Conservation (phyloP, 257 asterid genomes). For the Lavandula angustifolia region DNA sequence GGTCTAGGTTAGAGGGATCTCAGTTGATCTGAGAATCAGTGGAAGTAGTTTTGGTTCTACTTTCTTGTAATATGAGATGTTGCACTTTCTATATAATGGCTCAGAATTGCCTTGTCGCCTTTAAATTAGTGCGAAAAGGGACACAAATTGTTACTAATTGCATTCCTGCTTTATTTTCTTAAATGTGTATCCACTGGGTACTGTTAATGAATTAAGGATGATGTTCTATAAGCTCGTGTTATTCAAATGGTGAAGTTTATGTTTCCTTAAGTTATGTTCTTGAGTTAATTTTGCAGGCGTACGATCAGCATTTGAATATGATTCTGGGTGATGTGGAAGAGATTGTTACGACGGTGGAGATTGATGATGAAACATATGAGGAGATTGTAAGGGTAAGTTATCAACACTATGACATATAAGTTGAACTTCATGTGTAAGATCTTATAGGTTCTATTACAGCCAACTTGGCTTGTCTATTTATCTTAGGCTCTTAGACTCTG, state of each 20-base stretch:
- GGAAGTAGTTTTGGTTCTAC: constrained; percentile 2
- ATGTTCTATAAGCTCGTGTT: neutral
- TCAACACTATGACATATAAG: neutral
- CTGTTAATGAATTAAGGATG: neutral
- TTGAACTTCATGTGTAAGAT: neutral
- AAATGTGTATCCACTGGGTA: neutral
- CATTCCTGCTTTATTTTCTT: neutral
- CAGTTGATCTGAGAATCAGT: neutral
- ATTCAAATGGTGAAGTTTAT: neutral
- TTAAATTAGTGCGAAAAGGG: neutral
- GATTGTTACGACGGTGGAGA: constrained; percentile 86
- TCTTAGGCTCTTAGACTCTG: constrained; percentile 2
- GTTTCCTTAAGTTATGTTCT: neutral
- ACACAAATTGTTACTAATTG: neutral
- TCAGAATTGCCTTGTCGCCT: neutral
- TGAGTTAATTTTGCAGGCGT: constrained; percentile 59
- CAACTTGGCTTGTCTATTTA: constrained; percentile 8
- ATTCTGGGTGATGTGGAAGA: constrained; percentile 97
- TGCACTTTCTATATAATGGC: neutral
- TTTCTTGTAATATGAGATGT: constrained; percentile 13
- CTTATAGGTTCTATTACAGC: constrained; percentile 5
- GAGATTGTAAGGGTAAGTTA: constrained; percentile 90
- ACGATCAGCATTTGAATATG: constrained; percentile 99
- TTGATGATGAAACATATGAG: constrained; percentile 97
- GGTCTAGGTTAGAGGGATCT: neutral